Base-by-base conservation (phyloP, 148 eudicot species). In the Cornus florida region DNA sequence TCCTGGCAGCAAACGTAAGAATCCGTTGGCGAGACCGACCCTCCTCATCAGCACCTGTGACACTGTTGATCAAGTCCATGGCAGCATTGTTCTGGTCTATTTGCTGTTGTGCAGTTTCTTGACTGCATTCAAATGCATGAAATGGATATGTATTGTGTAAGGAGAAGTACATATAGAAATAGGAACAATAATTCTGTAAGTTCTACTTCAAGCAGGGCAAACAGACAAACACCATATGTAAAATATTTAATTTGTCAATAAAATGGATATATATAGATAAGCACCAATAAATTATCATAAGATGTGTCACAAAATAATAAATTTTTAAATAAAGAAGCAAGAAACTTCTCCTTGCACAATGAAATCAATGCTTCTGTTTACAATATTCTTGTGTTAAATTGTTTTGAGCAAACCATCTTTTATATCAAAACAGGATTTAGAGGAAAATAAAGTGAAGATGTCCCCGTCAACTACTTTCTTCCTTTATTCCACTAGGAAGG, bases 1-100 rank as follows among this genome's bases (percentile, higher is more conserved):
- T 91, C 84, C 84, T 85, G 76, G 99, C 99, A 56, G 99, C 98
- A 87, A 82, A 96, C 72, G 95, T 91, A 73, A 96, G 98, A 86
- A 93, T 88, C 82, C 91, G 79, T 86, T 93, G 99, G 72, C 99
- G 97, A 75, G 97, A 88, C 70, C 90, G 92, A 57, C 93, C 92
- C 82, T 96, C 97, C 80, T 96, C 97, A 78, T 93, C 98, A 77
- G 84, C 84, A 82, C 93, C 95, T 3, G 92, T 92, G 74, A 96
- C 92, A 84, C 92, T 92, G 72, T 90, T 88, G 70, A 96, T 92
- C 83, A 96, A 89, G 67, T 92, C 95, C 93, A 91, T 84, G 22
- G 99, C 92, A 78, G 97, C 90, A 87, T 85, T 86, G 77, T 84
- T 90, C 81, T 89, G 92, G 56, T 84, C 84, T 62, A 84, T 80